Percentiles rank a stretch among this genome's conserved stretches.
Evolutionary conservation across 352 stramenopile species (phyloP).

Genomic region (Phytophthora podocarpi): DNA sequence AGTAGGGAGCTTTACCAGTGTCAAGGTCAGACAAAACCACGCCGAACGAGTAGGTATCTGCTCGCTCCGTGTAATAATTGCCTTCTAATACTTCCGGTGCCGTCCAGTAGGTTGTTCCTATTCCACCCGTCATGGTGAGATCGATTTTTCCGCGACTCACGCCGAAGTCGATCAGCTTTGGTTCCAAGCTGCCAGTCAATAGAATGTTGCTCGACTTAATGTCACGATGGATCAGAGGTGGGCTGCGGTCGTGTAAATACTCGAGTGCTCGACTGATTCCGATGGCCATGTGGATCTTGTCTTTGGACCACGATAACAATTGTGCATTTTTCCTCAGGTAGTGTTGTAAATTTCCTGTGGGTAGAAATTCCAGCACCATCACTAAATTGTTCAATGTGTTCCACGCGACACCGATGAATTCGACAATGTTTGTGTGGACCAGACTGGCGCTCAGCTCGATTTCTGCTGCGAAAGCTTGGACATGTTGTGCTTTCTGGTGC

Average conservation of each 20-base stretch:
- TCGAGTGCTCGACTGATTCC: constrained; percentile 33
- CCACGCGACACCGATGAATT: constrained; percentile 49
- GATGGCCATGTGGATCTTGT: too few species aligned
- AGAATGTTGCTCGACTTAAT: constrained; percentile 62
- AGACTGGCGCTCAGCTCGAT: constrained; percentile 42
- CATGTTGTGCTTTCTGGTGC: constrained; percentile 37
- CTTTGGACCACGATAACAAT: constrained; percentile 37
- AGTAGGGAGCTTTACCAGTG: constrained; percentile 37
- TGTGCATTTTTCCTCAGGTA: constrained; percentile 33
- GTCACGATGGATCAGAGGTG: constrained; percentile 40
- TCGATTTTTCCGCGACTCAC: constrained; percentile 41
- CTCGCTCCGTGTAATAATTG: constrained; percentile 32
- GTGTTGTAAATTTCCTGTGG: constrained; percentile 32
- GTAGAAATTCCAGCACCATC: constrained; percentile 48
- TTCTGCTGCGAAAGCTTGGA: constrained; percentile 40
- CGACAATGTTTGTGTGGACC: constrained; percentile 37
- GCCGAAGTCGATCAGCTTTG: constrained; percentile 88
- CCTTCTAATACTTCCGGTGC: constrained; percentile 65
- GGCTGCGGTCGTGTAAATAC: constrained; percentile 32
- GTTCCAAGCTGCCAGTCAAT: constrained; percentile 59
- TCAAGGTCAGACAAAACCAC: constrained; percentile 44
- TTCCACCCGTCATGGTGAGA: constrained; percentile 54
- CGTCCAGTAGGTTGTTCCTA: constrained; percentile 56
- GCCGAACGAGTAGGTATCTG: constrained; percentile 48
- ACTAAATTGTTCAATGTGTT: constrained; percentile 51